These are phyloP conservation scores for Rhodamnia argentea DNA, from an alignment of 345 rosid species.

Conservation along the genomic window DNA sequence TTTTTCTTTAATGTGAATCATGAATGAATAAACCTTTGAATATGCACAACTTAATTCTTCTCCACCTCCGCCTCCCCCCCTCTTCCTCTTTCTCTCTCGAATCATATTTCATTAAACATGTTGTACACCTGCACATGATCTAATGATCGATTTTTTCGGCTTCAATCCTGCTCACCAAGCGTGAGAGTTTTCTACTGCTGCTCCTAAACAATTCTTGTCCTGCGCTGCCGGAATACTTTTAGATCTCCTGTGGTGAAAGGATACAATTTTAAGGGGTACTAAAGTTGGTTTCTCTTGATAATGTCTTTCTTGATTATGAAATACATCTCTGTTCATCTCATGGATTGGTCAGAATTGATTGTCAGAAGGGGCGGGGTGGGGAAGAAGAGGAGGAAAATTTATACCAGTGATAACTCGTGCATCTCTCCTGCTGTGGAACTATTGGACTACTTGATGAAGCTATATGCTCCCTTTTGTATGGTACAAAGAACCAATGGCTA, in stretches of 20 bases:
- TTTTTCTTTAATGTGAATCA: background rate
- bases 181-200: no score
- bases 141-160: background rate
- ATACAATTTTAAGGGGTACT: background rate
- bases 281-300: background rate
- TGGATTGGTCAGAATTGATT: background rate
- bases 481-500: background rate
- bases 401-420: background rate
- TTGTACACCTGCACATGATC: background rate
- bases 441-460: background rate
- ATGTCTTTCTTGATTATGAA: background rate
- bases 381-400: background rate
- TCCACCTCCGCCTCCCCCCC: no score
- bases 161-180: background rate
- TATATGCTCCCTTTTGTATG: background rate
- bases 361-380: background rate
- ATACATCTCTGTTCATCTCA: background rate
- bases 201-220: background rate
- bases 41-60: background rate
- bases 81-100: background rate
- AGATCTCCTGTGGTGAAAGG: background rate
- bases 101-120: background rate
- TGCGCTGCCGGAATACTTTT: background rate
- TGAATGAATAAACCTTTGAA: background rate
- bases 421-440: background rate